These are phyloP conservation scores for Citrus sinensis DNA, from an alignment of 345 rosid genomes.

Conservation along the genomic window DNA sequence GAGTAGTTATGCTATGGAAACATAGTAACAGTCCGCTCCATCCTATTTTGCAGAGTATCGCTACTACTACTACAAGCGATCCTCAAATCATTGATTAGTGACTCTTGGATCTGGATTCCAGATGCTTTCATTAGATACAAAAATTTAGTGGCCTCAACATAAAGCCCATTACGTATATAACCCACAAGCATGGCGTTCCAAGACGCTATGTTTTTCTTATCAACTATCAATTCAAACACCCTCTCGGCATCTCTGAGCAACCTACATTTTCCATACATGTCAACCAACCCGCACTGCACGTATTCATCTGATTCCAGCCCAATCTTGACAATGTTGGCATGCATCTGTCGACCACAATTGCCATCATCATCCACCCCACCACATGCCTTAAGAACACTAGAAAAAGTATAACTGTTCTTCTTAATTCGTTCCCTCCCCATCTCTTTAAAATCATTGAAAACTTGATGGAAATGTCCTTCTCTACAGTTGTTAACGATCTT, in stretches of 20 bases:
- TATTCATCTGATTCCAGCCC: conserved; percentile 44
- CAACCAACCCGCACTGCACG: conserved; percentile 48
- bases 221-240: conserved; percentile 31
- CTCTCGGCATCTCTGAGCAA: conserved; percentile 44
- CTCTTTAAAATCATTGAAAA: conserved; percentile 40
- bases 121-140: conserved; percentile 61
- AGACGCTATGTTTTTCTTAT: conserved; percentile 24
- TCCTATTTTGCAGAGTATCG: background rate
- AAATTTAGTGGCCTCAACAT: conserved; percentile 57
- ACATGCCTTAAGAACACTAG: conserved; percentile 54
- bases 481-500: conserved; percentile 53
- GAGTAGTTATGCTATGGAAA: background rate
- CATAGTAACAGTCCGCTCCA: background rate
- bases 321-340: conserved; percentile 50
- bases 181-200: conserved; percentile 60
- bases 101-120: conserved; percentile 37
- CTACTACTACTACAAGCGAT: conserved; percentile 32
- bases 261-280: conserved; percentile 62
- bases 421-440: conserved; percentile 46
- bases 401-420: conserved; percentile 37
- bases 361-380: conserved; percentile 45
- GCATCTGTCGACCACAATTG: conserved; percentile 46
- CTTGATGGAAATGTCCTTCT: conserved; percentile 39
- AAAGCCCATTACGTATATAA: conserved; percentile 44
- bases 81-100: conserved; percentile 33